Conservation (phyloP, 2,329 filamentous ascomycete species). For the Escovopsis sp. region DNA sequence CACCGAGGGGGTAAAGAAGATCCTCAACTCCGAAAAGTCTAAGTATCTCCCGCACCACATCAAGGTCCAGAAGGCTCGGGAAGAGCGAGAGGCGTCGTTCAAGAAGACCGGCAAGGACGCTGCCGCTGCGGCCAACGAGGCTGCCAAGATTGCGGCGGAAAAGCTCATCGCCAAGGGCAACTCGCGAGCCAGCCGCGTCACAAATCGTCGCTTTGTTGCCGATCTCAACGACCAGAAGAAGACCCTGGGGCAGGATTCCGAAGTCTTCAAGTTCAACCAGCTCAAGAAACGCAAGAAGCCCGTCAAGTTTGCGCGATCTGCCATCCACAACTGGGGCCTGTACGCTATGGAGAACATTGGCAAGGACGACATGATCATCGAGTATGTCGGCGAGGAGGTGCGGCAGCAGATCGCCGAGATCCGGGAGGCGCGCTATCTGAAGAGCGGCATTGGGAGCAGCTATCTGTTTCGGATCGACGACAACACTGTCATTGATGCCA, state of each 20-base stretch:
- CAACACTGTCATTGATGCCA: conserved; percentile 92
- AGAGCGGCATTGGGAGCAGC: conserved; percentile 91
- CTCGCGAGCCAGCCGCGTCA: conserved; percentile 85
- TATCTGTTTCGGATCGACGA: conserved; percentile 98
- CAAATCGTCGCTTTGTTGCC: conserved; percentile 85
- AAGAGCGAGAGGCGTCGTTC: conserved; percentile 69
- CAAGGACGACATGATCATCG: conserved; percentile 98
- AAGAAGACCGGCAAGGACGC: conserved; percentile 53
- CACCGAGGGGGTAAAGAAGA: conserved; percentile 89
- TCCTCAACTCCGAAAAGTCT: conserved; percentile 91
- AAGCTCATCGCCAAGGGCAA: conserved; percentile 76
- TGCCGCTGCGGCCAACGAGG: conserved; percentile 50
- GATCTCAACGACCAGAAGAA: conserved; percentile 94
- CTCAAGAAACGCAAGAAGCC: conserved; percentile 99
- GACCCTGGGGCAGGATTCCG: conserved; percentile 66
- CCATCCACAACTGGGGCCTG: conserved; percentile 96
- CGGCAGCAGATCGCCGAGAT: conserved; percentile 95
- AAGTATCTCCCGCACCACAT: conserved; percentile 97
- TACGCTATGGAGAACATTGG: conserved; percentile 96
- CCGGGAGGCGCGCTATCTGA: conserved; percentile 79
- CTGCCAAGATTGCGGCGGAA: conserved; percentile 58
- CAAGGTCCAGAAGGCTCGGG: conserved; percentile 80
- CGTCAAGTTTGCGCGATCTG: conserved; percentile 91
- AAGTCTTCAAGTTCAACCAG: conserved; percentile 94
- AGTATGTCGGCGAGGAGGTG: conserved; percentile 96